These are phyloP conservation scores for Microcyclospora pomicola DNA, from an alignment of 2,329 filamentous ascomycete genomes.

Conservation along the genomic window DNA sequence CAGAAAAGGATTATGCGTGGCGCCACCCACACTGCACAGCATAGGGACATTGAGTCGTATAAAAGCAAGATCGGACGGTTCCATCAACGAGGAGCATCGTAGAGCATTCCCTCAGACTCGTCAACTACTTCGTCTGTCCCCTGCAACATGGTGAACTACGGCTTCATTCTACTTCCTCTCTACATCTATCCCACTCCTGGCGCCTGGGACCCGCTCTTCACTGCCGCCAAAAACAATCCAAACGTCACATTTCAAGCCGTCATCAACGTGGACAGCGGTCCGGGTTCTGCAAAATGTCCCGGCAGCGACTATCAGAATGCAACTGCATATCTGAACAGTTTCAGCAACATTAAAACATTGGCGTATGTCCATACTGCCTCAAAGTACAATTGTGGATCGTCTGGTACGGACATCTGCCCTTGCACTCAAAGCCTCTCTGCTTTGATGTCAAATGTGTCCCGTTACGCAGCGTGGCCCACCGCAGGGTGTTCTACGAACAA, in stretches of 20 bases:
- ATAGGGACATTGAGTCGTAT: too few relatives aligned
- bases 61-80: too few relatives aligned
- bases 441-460: slow-evolving; percentile 2
- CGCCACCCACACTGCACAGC: too few relatives aligned
- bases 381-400: slow-evolving; percentile 9
- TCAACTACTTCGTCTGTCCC: neutral
- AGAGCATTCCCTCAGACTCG: too few relatives aligned
- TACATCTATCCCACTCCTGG: slow-evolving; percentile 17
- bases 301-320: slow-evolving; percentile 11
- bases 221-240: slow-evolving; percentile 12
- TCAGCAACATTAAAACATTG: slow-evolving; percentile 14
- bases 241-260: slow-evolving; percentile 17
- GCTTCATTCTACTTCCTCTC: slow-evolving; percentile 15
- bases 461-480: slow-evolving; percentile 4
- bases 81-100: too few relatives aligned
- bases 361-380: slow-evolving; percentile 20
- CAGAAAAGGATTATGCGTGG: too few relatives aligned
- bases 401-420: slow-evolving; percentile 8
- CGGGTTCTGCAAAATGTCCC: slow-evolving; percentile 6
- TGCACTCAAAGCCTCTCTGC: slow-evolving; percentile 8
- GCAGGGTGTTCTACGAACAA: slow-evolving; percentile 2
- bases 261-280: slow-evolving; percentile 18
- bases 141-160: slow-evolving; percentile 6
- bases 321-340: slow-evolving; percentile 12
- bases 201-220: slow-evolving; percentile 14